Percentiles rank a stretch among this genome's conserved stretches.
Evolutionary conservation across 192 early-diverging fungal species (phyloP).

Genomic region (Coemansia sp.): DNA sequence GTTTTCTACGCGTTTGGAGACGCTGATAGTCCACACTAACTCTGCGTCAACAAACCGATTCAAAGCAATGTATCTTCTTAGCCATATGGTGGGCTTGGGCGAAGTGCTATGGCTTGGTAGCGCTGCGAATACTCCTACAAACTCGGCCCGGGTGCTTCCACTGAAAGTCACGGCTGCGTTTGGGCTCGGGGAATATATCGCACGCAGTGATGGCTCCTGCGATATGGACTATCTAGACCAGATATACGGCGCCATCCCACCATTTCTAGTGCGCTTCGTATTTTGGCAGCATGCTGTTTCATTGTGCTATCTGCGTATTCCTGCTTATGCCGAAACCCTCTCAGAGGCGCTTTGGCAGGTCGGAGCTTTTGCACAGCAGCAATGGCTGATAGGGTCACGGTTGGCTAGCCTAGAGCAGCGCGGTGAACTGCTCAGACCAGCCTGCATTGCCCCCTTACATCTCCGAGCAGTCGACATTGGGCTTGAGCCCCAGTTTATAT

Average conservation of each 20-base stretch:
- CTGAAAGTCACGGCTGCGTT: conserved; percentile 31
- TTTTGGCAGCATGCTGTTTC: conserved; percentile 46
- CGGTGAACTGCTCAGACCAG: conserved; percentile 16
- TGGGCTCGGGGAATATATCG: conserved; percentile 36
- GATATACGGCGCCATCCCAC: conserved; percentile 33
- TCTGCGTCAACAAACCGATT: conserved; percentile 14
- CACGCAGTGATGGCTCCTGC: conserved; percentile 15
- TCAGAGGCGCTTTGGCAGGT: conserved; percentile 45
- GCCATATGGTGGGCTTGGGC: conserved; percentile 39
- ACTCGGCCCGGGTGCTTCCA: conserved; percentile 22
- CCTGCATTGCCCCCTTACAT: conserved; percentile 32
- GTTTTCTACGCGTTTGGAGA: conserved; percentile 38
- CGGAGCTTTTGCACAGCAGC: conserved; percentile 47
- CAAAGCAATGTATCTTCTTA: conserved; percentile 33
- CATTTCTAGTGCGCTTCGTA: conserved; percentile 36
- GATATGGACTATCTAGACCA: conserved; percentile 49
- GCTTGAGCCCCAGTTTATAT: conserved; percentile 19
- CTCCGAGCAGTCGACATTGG: conserved; percentile 39
- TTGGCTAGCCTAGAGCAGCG: conserved; percentile 11
- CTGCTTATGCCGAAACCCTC: conserved; percentile 39
- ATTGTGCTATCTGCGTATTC: conserved; percentile 39
- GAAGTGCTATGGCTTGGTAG: conserved; percentile 47
- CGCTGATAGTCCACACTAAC: conserved; percentile 19
- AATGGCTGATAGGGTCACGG: conserved; percentile 28
- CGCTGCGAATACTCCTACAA: background rate